A percentile compares a stretch with the other conserved stretches of the same genome.
Evolutionary conservation across 768 basidiomycete species (phyloP).

Genomic region (Lactarius pseudohatsudake): DNA sequence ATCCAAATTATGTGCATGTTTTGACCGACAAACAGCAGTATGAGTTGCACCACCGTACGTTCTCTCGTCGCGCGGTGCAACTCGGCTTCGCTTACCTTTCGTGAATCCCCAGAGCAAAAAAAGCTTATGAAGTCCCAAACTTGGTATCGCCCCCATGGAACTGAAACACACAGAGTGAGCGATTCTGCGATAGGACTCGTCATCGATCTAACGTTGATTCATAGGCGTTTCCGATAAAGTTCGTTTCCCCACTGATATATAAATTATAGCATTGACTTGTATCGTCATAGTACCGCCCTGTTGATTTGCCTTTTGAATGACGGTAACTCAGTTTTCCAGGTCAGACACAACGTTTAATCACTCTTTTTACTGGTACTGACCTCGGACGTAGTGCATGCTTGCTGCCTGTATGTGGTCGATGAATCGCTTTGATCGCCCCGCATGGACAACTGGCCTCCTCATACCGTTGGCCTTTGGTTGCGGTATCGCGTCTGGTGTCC

Average conservation of each 20-base stretch:
- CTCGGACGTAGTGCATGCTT: conserved; percentile 48
- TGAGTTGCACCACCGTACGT: conserved; percentile 63
- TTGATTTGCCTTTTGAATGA: conserved; percentile 72
- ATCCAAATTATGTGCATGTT: conserved; percentile 70
- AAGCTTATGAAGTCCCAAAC: conserved; percentile 72
- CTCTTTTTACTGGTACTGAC: conserved; percentile 17
- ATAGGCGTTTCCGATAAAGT: conserved; percentile 73
- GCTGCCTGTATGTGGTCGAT: conserved; percentile 83
- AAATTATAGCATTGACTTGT: conserved; percentile 6
- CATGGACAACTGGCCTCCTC: conserved; percentile 65
- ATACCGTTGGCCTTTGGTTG: conserved; percentile 75
- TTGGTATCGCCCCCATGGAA: conserved; percentile 86
- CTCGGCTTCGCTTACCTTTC: conserved; percentile 16
- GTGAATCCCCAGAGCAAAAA: conserved; percentile 52
- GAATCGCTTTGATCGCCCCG: conserved; percentile 65
- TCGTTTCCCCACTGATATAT: conserved; percentile 28
- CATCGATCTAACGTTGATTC: conserved; percentile 37
- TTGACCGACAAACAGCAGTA: conserved; percentile 63
- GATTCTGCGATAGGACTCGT: conserved; percentile 15
- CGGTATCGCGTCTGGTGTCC: conserved; percentile 68
- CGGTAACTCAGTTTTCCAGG: conserved; percentile 82
- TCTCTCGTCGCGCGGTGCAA: background rate
- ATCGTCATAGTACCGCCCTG: conserved; percentile 55
- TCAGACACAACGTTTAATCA: conserved; percentile 30
- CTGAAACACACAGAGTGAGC: conserved; percentile 70